A percentile compares a stretch with the other conserved stretches of the same genome.
Evolutionary conservation across 1,139 yeast genomes (phyloP).

Genomic region (Zygoascus meyerae): DNA sequence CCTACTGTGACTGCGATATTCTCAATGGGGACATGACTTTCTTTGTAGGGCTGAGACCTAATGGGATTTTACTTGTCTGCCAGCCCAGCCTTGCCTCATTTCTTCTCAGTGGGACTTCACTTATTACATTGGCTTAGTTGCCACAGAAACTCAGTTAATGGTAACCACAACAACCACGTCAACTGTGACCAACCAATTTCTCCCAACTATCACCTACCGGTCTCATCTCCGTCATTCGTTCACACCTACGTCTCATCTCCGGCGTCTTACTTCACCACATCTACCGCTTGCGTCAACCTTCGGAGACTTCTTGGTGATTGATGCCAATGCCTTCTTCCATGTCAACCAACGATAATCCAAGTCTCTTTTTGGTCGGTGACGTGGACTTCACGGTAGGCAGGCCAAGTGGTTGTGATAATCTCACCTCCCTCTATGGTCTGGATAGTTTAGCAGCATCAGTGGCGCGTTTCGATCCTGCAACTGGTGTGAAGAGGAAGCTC

Average conservation of each 20-base stretch:
- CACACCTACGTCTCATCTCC: no score
- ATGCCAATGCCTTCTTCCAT: slow-evolving; percentile 7
- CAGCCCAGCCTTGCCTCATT: no score
- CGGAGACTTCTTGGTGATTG: no score
- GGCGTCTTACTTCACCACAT: background rate
- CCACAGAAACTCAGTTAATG: slow-evolving; percentile 5
- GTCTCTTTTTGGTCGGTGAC: slow-evolving; percentile 11
- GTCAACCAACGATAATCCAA: slow-evolving; percentile 2
- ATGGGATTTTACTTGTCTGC: no score
- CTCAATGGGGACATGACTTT: background rate
- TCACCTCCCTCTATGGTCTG: slow-evolving; percentile 63
- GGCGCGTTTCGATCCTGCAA: slow-evolving; percentile 83
- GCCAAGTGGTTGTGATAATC: slow-evolving; percentile 71
- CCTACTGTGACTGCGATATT: no score
- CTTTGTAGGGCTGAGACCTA: background rate
- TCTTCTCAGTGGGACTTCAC: no score
- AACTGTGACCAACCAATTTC: no score
- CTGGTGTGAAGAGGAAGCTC: slow-evolving; percentile 83
- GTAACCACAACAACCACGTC: background rate
- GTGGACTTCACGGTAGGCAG: slow-evolving; percentile 13
- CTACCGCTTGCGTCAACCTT: background rate
- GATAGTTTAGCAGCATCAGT: slow-evolving; percentile 67
- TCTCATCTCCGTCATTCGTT: background rate
- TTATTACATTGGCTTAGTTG: no score
- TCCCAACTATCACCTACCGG: background rate